These are phyloP conservation scores for Triglochin maritima DNA, from an alignment of 106 monocot genomes.

Conservation along the genomic window DNA sequence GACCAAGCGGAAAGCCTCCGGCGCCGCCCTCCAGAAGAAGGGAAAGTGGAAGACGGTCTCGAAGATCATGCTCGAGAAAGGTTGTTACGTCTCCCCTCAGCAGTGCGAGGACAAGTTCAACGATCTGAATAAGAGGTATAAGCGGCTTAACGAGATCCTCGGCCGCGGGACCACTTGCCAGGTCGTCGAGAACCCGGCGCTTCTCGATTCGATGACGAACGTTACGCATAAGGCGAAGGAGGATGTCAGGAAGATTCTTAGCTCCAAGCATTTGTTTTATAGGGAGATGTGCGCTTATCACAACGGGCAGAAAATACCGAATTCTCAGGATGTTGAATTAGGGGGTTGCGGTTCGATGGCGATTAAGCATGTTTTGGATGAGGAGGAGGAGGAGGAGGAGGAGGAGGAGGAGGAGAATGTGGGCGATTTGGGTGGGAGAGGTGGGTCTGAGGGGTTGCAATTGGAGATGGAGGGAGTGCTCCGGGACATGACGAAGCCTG, in stretches of 20 bases:
- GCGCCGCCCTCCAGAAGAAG: conserved; percentile 41
- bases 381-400: conserved; percentile 20
- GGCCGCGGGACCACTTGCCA: conserved; percentile 49
- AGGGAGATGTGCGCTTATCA: conserved; percentile 83
- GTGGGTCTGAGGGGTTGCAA: conserved; percentile 8
- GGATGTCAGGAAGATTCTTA: conserved; percentile 48
- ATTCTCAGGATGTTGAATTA: conserved; percentile 14
- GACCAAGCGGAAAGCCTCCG: background rate
- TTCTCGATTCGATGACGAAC: conserved; percentile 46
- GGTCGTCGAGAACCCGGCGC: conserved; percentile 46
- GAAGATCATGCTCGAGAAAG: conserved; percentile 32
- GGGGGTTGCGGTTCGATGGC: background rate
- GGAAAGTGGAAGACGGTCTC: conserved; percentile 70
- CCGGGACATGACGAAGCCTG: conserved; percentile 12
- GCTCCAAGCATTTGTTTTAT: conserved; percentile 71
- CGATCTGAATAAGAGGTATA: conserved; percentile 75
- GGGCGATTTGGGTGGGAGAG: background rate
- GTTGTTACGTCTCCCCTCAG: conserved; percentile 49
- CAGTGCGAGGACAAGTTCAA: conserved; percentile 87
- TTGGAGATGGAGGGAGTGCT: conserved; percentile 28
- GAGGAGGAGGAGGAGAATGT: conserved; percentile 13
- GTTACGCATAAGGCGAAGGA: conserved; percentile 50
- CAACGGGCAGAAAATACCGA: conserved; percentile 35
- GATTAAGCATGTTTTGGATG: background rate
- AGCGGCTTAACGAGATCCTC: conserved; percentile 69